Percentiles rank a stretch among this genome's conserved stretches.
Conservation (phyloP, 805 yeast species). For the Ogataea thermomethanolica region DNA sequence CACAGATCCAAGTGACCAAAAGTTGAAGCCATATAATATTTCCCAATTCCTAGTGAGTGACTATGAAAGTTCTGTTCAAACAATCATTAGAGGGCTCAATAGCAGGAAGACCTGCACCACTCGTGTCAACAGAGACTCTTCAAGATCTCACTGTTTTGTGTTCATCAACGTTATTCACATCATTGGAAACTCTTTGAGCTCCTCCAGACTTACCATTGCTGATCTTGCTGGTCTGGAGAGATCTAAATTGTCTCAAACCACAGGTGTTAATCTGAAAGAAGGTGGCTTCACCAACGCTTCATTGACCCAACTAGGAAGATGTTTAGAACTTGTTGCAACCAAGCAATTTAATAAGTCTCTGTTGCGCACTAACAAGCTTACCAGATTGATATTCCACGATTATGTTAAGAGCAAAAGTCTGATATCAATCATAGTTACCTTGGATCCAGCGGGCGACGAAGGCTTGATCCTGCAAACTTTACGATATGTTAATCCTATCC, state of each 20-base stretch:
- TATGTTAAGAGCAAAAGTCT: conserved; percentile 32
- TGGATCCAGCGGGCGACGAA: conserved; percentile 40
- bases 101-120: conserved; percentile 41
- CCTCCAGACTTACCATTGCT: conserved; percentile 43
- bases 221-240: conserved; percentile 54
- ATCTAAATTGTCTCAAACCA: conserved; percentile 42
- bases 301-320: conserved; percentile 48
- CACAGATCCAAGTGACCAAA: conserved; percentile 42
- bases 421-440: conserved; percentile 35
- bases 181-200: conserved; percentile 22
- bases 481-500: conserved; percentile 30
- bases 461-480: conserved; percentile 31
- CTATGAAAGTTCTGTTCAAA: conserved; percentile 34
- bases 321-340: conserved; percentile 40
- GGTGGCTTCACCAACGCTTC: conserved; percentile 48
- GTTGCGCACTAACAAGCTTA: conserved; percentile 47
- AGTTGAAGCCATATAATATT: conserved; percentile 41
- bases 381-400: conserved; percentile 47
- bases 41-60: conserved; percentile 39
- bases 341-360: conserved; percentile 38
- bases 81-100: conserved; percentile 38
- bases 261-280: conserved; percentile 44
- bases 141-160: conserved; percentile 52
- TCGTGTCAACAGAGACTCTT: conserved; percentile 40
- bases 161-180: conserved; percentile 36